Evolutionary conservation across 2,329 filamentous ascomycete genomes (phyloP).

Genomic region (Dendryphion nanum): DNA sequence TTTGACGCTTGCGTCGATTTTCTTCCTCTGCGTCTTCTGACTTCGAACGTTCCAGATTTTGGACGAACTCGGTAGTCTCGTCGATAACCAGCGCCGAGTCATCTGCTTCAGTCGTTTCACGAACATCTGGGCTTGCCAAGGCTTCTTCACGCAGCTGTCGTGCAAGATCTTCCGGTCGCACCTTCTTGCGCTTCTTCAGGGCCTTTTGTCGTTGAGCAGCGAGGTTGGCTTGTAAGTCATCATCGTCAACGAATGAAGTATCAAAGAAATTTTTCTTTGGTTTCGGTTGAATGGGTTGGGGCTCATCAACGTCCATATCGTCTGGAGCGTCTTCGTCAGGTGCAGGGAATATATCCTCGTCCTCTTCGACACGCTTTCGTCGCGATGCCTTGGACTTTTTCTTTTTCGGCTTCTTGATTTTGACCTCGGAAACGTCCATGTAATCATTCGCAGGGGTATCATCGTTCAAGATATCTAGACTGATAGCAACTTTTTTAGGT

Average conservation of each 20-base stretch:
- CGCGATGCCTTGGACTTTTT: slow-evolving; percentile 69
- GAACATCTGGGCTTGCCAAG: slow-evolving; percentile 46
- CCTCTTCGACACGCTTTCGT: slow-evolving; percentile 60
- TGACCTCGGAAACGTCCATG: slow-evolving; percentile 79
- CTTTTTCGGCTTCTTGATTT: slow-evolving; percentile 88
- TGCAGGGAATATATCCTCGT: slow-evolving; percentile 55
- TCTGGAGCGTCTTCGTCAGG: slow-evolving; percentile 28
- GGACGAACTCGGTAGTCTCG: slow-evolving; percentile 92
- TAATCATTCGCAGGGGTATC: slow-evolving; percentile 80
- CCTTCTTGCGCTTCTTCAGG: slow-evolving; percentile 88
- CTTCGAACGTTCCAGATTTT: slow-evolving; percentile 67
- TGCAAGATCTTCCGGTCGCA: slow-evolving; percentile 82
- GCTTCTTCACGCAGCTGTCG: slow-evolving; percentile 70
- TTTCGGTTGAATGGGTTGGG: slow-evolving; percentile 24
- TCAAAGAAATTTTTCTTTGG: slow-evolving; percentile 65
- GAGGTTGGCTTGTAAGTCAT: slow-evolving; percentile 84
- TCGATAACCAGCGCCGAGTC: slow-evolving; percentile 81
- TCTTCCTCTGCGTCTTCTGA: slow-evolving; percentile 25
- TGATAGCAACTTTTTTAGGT: slow-evolving; percentile 68
- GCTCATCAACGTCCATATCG: slow-evolving; percentile 72
- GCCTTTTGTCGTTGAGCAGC: slow-evolving; percentile 79
- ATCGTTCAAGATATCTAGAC: slow-evolving; percentile 67
- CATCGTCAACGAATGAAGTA: slow-evolving; percentile 80
- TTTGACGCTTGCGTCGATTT: slow-evolving; percentile 51
- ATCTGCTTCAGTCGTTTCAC: slow-evolving; percentile 60